Evolutionary conservation across 306 rosid species (phyloP), one percentile per base, ranked within the genome.

Genomic region (Oxytropis ochrocephala): DNA sequence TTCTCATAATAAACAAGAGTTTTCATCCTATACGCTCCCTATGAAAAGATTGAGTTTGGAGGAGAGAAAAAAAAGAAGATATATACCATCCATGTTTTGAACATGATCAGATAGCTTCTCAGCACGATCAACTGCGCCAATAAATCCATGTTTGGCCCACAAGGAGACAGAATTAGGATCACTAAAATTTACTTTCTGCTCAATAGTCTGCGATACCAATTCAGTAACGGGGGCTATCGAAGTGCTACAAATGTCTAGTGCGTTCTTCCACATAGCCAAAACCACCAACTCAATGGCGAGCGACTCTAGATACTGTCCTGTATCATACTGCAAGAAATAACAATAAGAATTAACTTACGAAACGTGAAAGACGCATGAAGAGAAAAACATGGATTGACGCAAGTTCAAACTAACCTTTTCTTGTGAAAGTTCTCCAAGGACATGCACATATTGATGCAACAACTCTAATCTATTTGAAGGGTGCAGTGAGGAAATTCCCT

Each of bases 181-280:
- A 29, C 68, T 78, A 67, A 85, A 89, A 83, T 87, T 85, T 73
- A 83, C 58, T 73, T 61, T 70, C 74, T 19, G 84, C 76, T 81
- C 83, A 4, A 27, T 30, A 70, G 43, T 74, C 41, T 79, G 69
- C 63, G 94, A 43, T 11, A 21, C 24, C 0, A 4, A 24, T 24
- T 57, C 61, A 13, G 75, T 8, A 18, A 67, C 19, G 19, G 94
- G 81, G 68, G 57, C 64, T 75, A 74, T 19, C 92, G 92, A 89
- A 60, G 81, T 66, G 50, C 73, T 67, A 84, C 92, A 85, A 71
- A 83, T 80, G 74, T 89, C 79, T 59, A 89, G 66, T 21, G 88
- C 78, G 75, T 87, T 82, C 70, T 82, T 82, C 99, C 97, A 95
- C 80, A 95, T 60, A 72, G 97, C 97, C 88, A 95, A 87, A 85